These are phyloP conservation scores for Chaetomiaceae sp. DNA, from an alignment of 2,329 filamentous ascomycete genomes.

Conservation along the genomic window DNA sequence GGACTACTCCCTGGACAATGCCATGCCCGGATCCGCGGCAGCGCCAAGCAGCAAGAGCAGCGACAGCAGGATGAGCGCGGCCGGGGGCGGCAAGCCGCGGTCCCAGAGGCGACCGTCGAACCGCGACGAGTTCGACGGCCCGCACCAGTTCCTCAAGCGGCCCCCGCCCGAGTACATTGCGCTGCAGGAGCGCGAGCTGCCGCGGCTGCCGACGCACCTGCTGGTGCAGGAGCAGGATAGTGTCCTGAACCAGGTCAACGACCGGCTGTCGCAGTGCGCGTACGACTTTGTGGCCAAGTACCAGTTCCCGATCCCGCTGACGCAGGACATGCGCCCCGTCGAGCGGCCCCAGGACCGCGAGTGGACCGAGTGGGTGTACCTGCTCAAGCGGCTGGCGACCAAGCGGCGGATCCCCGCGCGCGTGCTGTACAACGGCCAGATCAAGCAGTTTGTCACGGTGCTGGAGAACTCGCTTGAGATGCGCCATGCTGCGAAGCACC, in stretches of 20 bases:
- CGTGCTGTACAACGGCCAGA: conserved; percentile 83
- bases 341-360: conserved; percentile 72
- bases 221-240: conserved; percentile 80
- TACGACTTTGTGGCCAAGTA: conserved; percentile 91
- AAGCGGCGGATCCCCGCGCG: conserved; percentile 80
- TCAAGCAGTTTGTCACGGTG: conserved; percentile 86
- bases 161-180: conserved; percentile 68
- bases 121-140: conserved; percentile 84
- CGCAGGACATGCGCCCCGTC: conserved; percentile 74
- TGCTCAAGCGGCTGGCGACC: conserved; percentile 79
- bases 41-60: conserved; percentile 45
- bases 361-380: conserved; percentile 90
- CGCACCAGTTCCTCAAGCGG: conserved; percentile 73
- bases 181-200: conserved; percentile 73
- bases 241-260: conserved; percentile 76
- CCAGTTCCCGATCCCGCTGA: conserved; percentile 81
- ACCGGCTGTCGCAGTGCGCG: conserved; percentile 77
- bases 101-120: conserved; percentile 69
- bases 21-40: conserved; percentile 31
- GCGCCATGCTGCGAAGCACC: conserved; percentile 79
- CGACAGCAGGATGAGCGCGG: neutral
- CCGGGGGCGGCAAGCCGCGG: conserved; percentile 41
- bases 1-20: conserved; percentile 56
- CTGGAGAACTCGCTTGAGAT: conserved; percentile 85
- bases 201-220: conserved; percentile 76